Base-by-base conservation (phyloP, 768 basidiomycete genomes). In the Rhodotorula kratochvilovae region DNA sequence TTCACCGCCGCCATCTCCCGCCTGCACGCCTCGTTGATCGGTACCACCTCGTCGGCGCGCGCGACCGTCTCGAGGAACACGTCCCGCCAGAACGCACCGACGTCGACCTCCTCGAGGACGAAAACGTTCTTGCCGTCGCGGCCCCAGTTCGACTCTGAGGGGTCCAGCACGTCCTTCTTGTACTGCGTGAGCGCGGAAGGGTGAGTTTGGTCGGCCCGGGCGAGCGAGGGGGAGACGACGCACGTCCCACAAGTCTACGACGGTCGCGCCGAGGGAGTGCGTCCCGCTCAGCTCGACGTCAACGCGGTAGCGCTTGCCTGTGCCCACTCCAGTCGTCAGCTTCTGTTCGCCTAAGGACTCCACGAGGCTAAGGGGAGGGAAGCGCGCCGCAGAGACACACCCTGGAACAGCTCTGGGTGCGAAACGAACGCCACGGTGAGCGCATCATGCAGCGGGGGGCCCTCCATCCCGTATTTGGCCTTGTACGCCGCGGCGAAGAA, bases 381-480 rank as follows among this genome's bases (percentile, higher is more conserved):
- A 27, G n/a, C n/a, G n/a, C n/a, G n/a, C n/a, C n/a, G n/a, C n/a
- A n/a, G n/a, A n/a, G n/a, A n/a, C 48, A 23, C 23, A 50, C 48
- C 81, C 35, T 79, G 79, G 79, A 92, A 92, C 2, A 92, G 75
- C 12, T 86, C 83, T 0, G 90, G 90, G 25, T 80, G 79, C 1
- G 87, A 85, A 45, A 91, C 82, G 70, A 90, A 93, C 17, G 87
- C 89, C 57, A 93, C 82, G 0, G 91, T 90, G 48, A 94, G 83
- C 1, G 90, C 87, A 75, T 94, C 92, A 72, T 95, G 92, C 5
- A 93, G 82, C 3, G 92, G 92, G 11, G 92, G 92, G 0, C 91
- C 91, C 45, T 89, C 84, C 79, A 94, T 93, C 29, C 86, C 87
- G 73, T 91, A 94, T 0, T 87, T 87, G 4, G 11, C 15, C 33